Percentiles rank a stretch among this genome's conserved stretches.
Evolutionary conservation across 169 alveolate genomes (phyloP).

Genomic region (Cryptosporidium ubiquitum): DNA sequence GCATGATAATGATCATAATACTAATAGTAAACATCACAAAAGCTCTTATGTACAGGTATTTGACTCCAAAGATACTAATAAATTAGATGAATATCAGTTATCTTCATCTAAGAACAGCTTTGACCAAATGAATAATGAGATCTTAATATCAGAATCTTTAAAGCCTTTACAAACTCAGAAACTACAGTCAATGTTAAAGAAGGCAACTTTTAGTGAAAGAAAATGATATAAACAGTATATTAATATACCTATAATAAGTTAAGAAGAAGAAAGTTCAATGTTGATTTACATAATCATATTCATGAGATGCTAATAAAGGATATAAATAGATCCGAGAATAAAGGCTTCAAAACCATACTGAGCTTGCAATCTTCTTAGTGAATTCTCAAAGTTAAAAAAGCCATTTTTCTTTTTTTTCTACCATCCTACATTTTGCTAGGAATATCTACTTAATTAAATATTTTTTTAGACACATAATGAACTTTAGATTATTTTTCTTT

Average conservation of each 20-base stretch:
- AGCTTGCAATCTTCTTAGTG: not conserved
- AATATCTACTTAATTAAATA: not conserved
- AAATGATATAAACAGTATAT: not conserved
- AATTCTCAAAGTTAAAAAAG: not conserved
- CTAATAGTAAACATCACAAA: not conserved
- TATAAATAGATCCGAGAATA: not conserved
- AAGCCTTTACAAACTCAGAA: constrained; percentile 63
- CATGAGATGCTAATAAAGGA: not conserved
- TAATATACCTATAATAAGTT: not conserved
- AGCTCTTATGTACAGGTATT: not conserved
- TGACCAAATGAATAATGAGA: not conserved
- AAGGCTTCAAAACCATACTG: too few relatives aligned
- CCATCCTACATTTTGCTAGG: not conserved
- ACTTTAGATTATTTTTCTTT: not conserved
- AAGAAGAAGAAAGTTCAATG: not conserved
- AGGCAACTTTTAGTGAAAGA: not conserved
- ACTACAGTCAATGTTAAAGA: constrained; percentile 44
- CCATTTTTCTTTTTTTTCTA: not conserved
- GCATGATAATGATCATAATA: not conserved
- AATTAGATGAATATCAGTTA: not conserved
- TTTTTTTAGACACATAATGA: not conserved
- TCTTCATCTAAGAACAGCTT: not conserved
- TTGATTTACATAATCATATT: not conserved
- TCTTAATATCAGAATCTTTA: constrained; percentile 1
- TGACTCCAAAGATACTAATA: not conserved